A percentile compares a stretch with the other conserved stretches of the same genome.
phyloP scores from a whole-genome alignment of 2,329 filamentous ascomycete genomes.

The Coniella vitis region DNA sequence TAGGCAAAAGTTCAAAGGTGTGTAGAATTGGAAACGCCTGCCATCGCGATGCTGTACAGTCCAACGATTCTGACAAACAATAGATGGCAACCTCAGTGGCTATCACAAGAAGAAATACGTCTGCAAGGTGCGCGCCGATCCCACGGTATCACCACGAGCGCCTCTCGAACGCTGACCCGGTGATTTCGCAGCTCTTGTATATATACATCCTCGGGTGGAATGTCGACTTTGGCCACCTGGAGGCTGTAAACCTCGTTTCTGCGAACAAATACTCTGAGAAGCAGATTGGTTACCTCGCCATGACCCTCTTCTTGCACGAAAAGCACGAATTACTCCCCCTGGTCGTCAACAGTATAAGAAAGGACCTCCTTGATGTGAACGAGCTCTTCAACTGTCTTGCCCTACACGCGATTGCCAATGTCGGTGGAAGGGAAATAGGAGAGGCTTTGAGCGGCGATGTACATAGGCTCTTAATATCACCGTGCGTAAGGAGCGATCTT shows the following conservation, averaged over 20 bases:
- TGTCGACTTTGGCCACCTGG: slow-evolving; percentile 96
- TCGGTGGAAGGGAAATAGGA: slow-evolving; percentile 93
- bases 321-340: slow-evolving; percentile 92
- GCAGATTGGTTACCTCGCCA: slow-evolving; percentile 96
- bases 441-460: slow-evolving; percentile 89
- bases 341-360: slow-evolving; percentile 97
- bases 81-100: slow-evolving; percentile 81
- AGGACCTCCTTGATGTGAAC: slow-evolving; percentile 89
- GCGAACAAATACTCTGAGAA: slow-evolving; percentile 98
- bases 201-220: slow-evolving; percentile 99
- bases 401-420: slow-evolving; percentile 94
- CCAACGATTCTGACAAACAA: slow-evolving; percentile 21
- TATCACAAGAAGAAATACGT: slow-evolving; percentile 99
- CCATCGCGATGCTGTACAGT: background rate
- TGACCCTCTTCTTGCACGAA: slow-evolving; percentile 95
- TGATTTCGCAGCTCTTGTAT: slow-evolving; percentile 66
- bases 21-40: slow-evolving; percentile 17
- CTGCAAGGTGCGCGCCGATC: slow-evolving; percentile 64
- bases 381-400: slow-evolving; percentile 97
- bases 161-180: slow-evolving; percentile 13
- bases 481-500: slow-evolving; percentile 48
- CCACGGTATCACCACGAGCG: slow-evolving; percentile 6
- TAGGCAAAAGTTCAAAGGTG: slow-evolving; percentile 89
- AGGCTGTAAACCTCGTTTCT: slow-evolving; percentile 96
- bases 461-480: slow-evolving; percentile 87